Base-by-base conservation (phyloP, 306 rosid species). In the Fragaria ananassa region DNA sequence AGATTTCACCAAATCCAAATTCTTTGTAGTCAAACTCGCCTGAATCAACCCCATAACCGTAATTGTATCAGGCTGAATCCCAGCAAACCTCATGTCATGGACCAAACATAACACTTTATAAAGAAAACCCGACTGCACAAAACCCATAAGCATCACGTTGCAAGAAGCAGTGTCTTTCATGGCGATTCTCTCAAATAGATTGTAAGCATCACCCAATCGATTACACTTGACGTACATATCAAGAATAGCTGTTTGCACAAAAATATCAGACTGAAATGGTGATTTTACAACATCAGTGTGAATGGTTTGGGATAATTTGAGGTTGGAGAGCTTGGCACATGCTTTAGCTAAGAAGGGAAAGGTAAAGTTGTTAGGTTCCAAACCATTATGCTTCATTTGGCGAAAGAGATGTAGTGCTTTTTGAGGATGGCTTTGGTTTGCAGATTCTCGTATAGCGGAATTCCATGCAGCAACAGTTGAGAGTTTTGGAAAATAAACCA, bases 111-210 rank as follows among this genome's bases (percentile, higher is more conserved):
- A 79, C 58, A 83, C 74, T 72, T 77, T 70, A 53, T 86, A 86
- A 21, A 78, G 47, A 41, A 44, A 78, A 31, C 87, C 87, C 1
- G 47, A 74, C 3, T 81, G 90, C 71, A 83, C 79, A 67, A 89
- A 91, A 13, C 92, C 96, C 45, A 74, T 18, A 37, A 91, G 80
- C 86, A 91, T 89, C 8, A 87, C 82, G 51, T 91, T 91, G 89
- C 93, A 91, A 50, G 90, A 77, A 76, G 90, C 81, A 50, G 79
- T 57, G 58, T 89, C 92, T 78, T 87, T 89, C 1, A 8, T 45
- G 4, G 87, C 85, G 87, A 87, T 87, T 82, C 71, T 81, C 65
- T 70, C 89, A 63, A 91, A 91, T 72, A 87, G 49, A 5, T 67
- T 65, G 78, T 71, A 69, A 0, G 97, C 97, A 15, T 84, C 81